Evolutionary conservation across 2,329 filamentous ascomycete species (phyloP).

Genomic region (Venturia pyrina): DNA sequence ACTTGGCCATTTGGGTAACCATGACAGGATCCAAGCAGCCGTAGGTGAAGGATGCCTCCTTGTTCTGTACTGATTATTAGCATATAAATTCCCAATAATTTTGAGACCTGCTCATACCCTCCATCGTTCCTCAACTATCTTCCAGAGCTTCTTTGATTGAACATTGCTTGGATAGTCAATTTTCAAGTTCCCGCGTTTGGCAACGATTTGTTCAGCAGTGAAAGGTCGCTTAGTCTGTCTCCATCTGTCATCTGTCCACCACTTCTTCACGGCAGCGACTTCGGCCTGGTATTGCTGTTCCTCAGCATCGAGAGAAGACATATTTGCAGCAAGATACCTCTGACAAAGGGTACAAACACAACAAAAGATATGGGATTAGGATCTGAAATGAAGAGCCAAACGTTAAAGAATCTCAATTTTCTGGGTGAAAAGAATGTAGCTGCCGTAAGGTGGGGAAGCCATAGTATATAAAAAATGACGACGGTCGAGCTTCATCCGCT

Average conservation of each 20-base stretch:
- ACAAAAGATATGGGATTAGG: not conserved
- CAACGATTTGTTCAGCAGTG: conserved; percentile 92
- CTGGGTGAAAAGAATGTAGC: not conserved
- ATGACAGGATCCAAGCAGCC: conserved; percentile 96
- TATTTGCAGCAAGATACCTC: conserved; percentile 15
- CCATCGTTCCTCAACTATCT: conserved; percentile 77
- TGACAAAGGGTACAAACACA: not conserved
- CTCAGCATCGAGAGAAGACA: conserved; percentile 49
- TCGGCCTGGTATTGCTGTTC: conserved; percentile 70
- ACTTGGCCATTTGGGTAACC: conserved; percentile 99
- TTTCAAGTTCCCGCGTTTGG: conserved; percentile 84
- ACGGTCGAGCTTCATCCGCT: conserved; percentile 6
- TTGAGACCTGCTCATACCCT: conserved; percentile 43
- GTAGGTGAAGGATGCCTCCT: conserved; percentile 86
- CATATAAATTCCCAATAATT: not conserved
- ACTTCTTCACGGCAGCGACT: conserved; percentile 79
- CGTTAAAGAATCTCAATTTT: not conserved
- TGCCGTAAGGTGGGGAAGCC: not conserved
- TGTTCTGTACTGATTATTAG: conserved; percentile 44
- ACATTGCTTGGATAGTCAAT: conserved; percentile 85
- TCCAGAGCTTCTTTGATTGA: conserved; percentile 91
- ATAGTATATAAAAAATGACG: conserved; percentile 8
- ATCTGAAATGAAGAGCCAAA: not conserved
- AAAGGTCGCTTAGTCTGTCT: conserved; percentile 84
- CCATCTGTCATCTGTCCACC: conserved; percentile 93